phyloP scores from a whole-genome alignment of 768 basidiomycete genomes.

The Lentinula edodes region DNA sequence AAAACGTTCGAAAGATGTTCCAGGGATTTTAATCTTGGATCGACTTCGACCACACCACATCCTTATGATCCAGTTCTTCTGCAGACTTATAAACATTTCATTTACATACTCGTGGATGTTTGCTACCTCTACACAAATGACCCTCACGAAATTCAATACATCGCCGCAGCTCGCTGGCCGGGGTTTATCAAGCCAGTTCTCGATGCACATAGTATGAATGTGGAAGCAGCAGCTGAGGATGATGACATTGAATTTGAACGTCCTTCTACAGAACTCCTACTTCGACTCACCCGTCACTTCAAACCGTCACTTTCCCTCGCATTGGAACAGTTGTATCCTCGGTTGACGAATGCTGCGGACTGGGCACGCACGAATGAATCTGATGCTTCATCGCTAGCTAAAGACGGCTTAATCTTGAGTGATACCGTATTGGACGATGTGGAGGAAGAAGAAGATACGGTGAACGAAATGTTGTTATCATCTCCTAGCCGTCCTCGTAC shows the following conservation, averaged over 20 bases:
- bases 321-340: conserved; percentile 63
- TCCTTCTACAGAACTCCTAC: conserved; percentile 53
- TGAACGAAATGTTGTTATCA: not conserved
- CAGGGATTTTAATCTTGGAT: not conserved
- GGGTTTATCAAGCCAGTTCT: conserved; percentile 69
- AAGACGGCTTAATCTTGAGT: not conserved
- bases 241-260: conserved; percentile 23
- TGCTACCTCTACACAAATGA: conserved; percentile 64
- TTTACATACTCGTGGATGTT: conserved; percentile 49
- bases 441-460: conserved; percentile 7
- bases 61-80: conserved; percentile 52
- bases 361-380: conserved; percentile 53
- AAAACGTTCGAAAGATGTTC: not conserved
- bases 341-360: conserved; percentile 54
- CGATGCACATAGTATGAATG: conserved; percentile 32
- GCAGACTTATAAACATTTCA: conserved; percentile 61
- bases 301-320: conserved; percentile 56
- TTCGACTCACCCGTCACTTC: conserved; percentile 62
- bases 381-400: conserved; percentile 1
- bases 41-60: conserved; percentile 9
- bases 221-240: conserved; percentile 17
- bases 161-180: conserved; percentile 77
- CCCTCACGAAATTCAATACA: conserved; percentile 65
- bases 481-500: conserved; percentile 1
- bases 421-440: not conserved